A percentile compares a stretch with the other conserved stretches of the same genome.
These are phyloP conservation scores for Primulina tabacum DNA, from an alignment of 257 asterid genomes.

Conservation along the genomic window DNA sequence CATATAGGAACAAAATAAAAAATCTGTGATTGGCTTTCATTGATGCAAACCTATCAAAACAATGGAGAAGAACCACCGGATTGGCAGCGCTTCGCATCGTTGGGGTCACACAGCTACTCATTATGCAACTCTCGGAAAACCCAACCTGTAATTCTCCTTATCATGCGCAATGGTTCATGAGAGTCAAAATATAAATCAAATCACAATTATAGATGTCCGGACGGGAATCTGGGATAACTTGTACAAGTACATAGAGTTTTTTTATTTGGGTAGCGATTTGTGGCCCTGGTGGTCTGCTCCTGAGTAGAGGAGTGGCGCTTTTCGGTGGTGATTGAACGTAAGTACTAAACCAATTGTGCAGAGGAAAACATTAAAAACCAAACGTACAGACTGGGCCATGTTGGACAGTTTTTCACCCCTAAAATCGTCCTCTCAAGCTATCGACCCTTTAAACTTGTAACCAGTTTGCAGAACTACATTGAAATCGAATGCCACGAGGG, in stretches of 20 bases:
- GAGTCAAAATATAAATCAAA: neutral
- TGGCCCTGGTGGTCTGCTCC: neutral
- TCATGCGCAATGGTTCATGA: neutral
- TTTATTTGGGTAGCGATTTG: no score
- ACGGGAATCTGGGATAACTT: neutral
- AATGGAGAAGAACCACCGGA: slow-evolving; percentile 85
- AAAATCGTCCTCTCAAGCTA: neutral
- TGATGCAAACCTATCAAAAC: slow-evolving; percentile 63
- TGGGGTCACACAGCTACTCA: slow-evolving; percentile 89
- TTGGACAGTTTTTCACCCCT: neutral
- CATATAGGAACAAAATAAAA: neutral
- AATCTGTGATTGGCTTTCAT: neutral
- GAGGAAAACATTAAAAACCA: neutral
- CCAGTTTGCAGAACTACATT: neutral
- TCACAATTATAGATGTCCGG: neutral
- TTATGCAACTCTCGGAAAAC: slow-evolving; percentile 46
- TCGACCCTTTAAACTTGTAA: neutral
- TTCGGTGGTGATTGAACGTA: slow-evolving; percentile 7
- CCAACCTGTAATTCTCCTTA: slow-evolving; percentile 34
- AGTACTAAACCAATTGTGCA: neutral
- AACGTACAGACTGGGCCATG: neutral
- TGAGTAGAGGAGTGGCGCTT: neutral
- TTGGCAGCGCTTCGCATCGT: slow-evolving; percentile 32
- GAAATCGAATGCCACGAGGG: neutral
- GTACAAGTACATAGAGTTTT: neutral